Evolutionary conservation across 768 basidiomycete species (phyloP).

Genomic region (Cyclocybe aegerita): DNA sequence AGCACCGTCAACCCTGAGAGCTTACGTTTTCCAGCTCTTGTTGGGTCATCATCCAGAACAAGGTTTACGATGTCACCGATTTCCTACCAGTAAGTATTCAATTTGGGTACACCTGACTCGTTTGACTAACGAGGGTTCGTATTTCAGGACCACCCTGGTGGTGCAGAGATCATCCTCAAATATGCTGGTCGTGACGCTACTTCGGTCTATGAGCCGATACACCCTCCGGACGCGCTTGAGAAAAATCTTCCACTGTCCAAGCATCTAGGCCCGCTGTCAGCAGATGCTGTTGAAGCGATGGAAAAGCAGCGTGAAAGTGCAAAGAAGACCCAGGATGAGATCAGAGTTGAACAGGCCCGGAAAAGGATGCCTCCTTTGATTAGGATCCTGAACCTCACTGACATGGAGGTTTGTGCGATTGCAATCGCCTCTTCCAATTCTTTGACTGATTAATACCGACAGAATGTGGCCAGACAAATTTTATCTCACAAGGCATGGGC

Average conservation of each 20-base stretch:
- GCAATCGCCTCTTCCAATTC: background rate
- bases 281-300: constrained; percentile 39
- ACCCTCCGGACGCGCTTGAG: constrained; percentile 79
- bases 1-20: constrained; percentile 7
- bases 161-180: constrained; percentile 75
- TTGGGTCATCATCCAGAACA: constrained; percentile 80
- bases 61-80: constrained; percentile 86
- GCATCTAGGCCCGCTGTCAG: constrained; percentile 67
- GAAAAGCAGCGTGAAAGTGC: constrained; percentile 36
- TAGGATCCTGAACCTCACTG: constrained; percentile 71
- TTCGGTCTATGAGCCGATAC: constrained; percentile 73
- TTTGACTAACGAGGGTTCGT: background rate
- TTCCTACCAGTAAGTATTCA: constrained; percentile 55
- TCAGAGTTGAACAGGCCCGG: constrained; percentile 63
- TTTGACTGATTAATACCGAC: constrained; percentile 2
- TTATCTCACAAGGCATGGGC: constrained; percentile 76
- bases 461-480: constrained; percentile 72
- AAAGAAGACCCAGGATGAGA: constrained; percentile 65
- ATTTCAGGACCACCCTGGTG: constrained; percentile 75
- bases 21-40: constrained; percentile 53
- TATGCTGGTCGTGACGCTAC: constrained; percentile 90
- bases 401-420: constrained; percentile 67
- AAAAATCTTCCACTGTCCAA: constrained; percentile 69
- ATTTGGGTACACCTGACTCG: too few relatives aligned
- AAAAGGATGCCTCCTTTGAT: constrained; percentile 62